phyloP scores from a whole-genome alignment of 2,329 filamentous ascomycete genomes.

The Paecilomyces niveus region DNA sequence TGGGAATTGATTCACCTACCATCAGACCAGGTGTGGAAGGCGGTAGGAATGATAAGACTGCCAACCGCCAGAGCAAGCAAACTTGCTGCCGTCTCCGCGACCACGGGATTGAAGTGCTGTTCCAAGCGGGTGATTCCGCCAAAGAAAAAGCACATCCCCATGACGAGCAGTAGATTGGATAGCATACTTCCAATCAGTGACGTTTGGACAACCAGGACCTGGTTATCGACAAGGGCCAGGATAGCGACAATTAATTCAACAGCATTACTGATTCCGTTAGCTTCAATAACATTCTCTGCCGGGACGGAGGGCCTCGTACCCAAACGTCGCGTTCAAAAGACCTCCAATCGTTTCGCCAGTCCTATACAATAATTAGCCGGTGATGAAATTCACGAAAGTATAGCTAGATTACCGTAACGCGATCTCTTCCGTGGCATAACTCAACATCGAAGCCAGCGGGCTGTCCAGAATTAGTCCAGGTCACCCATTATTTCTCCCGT shows the following conservation, averaged over 20 bases:
- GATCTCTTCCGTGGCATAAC: slow-evolving; percentile 86
- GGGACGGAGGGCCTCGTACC: slow-evolving; percentile 27
- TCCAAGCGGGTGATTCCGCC: slow-evolving; percentile 71
- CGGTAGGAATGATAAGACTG: slow-evolving; percentile 81
- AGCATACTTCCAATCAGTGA: slow-evolving; percentile 88
- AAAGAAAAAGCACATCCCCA: slow-evolving; percentile 90
- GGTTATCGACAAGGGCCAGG: slow-evolving; percentile 65
- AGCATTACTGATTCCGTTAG: slow-evolving; percentile 53
- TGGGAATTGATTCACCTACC: slow-evolving; percentile 15
- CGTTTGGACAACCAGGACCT: slow-evolving; percentile 83
- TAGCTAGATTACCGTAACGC: slow-evolving; percentile 40
- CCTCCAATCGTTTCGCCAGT: slow-evolving; percentile 83
- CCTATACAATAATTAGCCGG: slow-evolving; percentile 20
- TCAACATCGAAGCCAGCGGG: slow-evolving; percentile 77
- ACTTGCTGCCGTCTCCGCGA: slow-evolving; percentile 82
- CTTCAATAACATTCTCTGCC: not conserved
- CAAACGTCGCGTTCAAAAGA: slow-evolving; percentile 83
- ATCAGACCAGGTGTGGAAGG: slow-evolving; percentile 59
- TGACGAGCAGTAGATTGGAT: slow-evolving; percentile 79
- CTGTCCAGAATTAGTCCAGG: slow-evolving; percentile 11
- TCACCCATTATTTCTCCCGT: not conserved
- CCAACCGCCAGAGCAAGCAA: slow-evolving; percentile 72
- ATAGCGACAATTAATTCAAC: slow-evolving; percentile 86
- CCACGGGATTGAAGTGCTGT: slow-evolving; percentile 86
- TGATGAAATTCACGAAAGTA: not conserved